These are phyloP conservation scores for Colletotrichum musae DNA, from an alignment of 2,329 filamentous ascomycete genomes.

Conservation along the genomic window DNA sequence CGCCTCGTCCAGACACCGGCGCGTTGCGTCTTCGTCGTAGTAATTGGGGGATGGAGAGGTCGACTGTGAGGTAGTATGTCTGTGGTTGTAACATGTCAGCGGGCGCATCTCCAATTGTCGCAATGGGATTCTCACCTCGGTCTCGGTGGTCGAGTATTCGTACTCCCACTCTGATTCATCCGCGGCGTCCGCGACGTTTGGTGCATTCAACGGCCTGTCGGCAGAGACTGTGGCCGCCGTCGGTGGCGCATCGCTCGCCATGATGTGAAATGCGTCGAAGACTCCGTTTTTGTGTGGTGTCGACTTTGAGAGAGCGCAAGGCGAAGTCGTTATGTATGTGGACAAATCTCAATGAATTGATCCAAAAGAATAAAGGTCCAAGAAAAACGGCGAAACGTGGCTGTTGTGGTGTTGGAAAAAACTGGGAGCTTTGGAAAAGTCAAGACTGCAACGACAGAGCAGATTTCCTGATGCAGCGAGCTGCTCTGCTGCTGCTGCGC, in stretches of 20 bases:
- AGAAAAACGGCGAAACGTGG: neutral
- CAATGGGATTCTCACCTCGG: slow-evolving; percentile 61
- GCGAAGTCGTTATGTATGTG: neutral
- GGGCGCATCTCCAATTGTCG: neutral
- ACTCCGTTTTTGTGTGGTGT: neutral
- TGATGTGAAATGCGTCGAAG: slow-evolving; percentile 20
- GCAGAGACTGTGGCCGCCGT: slow-evolving; percentile 23
- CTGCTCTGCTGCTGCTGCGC: neutral
- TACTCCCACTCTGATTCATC: slow-evolving; percentile 77
- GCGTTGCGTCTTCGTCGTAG: slow-evolving; percentile 51
- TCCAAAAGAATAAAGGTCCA: too few species aligned
- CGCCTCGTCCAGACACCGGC: slow-evolving; percentile 54
- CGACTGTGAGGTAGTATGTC: slow-evolving; percentile 76
- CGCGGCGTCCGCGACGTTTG: slow-evolving; percentile 49
- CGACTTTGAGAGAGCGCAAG: neutral
- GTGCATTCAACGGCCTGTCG: slow-evolving; percentile 14
- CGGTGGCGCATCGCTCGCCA: slow-evolving; percentile 29
- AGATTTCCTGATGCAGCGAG: slow-evolving; percentile 28
- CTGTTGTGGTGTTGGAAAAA: neutral
- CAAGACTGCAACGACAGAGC: neutral
- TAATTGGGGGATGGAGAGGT: slow-evolving; percentile 74
- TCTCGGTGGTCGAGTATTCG: slow-evolving; percentile 75
- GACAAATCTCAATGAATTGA: too few species aligned
- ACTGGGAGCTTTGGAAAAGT: slow-evolving; percentile 4
- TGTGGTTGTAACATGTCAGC: slow-evolving; percentile 46